These are phyloP conservation scores for Ophiostoma sp. DNA, from an alignment of 2,329 filamentous ascomycete genomes.

Conservation along the genomic window DNA sequence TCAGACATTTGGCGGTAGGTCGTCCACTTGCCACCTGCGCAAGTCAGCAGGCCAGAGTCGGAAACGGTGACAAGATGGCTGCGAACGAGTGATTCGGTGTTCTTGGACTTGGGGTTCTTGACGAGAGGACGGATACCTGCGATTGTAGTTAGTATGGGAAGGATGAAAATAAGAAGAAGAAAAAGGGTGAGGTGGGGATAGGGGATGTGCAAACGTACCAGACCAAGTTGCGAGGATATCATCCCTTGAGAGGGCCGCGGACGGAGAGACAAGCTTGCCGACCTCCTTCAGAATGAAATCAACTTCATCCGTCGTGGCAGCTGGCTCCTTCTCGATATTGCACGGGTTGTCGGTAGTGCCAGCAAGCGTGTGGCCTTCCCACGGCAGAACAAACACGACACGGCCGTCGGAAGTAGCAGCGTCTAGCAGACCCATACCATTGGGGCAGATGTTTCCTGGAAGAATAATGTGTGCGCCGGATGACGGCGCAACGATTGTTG, in stretches of 20 bases:
- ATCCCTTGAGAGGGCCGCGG: slow-evolving; percentile 33
- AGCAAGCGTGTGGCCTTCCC: slow-evolving; percentile 81
- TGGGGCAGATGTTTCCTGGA: slow-evolving; percentile 71
- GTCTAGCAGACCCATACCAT: slow-evolving; percentile 77
- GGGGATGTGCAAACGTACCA: slow-evolving; percentile 16
- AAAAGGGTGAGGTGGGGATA: neutral
- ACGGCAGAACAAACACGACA: slow-evolving; percentile 82
- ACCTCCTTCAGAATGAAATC: slow-evolving; percentile 64
- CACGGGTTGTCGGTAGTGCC: slow-evolving; percentile 76
- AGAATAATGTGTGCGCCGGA: slow-evolving; percentile 81
- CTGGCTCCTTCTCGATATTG: slow-evolving; percentile 41
- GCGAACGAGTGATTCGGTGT: slow-evolving; percentile 76
- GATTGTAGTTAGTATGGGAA: slow-evolving; percentile 23
- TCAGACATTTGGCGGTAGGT: slow-evolving; percentile 87
- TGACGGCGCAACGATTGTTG: slow-evolving; percentile 72
- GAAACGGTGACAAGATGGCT: slow-evolving; percentile 76
- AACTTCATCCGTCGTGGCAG: slow-evolving; percentile 20
- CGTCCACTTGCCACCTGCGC: slow-evolving; percentile 82
- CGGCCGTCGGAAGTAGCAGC: slow-evolving; percentile 77
- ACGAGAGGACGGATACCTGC: slow-evolving; percentile 66
- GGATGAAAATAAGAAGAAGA: neutral
- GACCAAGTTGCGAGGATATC: slow-evolving; percentile 51
- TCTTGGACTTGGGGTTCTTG: slow-evolving; percentile 72
- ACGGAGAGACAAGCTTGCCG: slow-evolving; percentile 67
- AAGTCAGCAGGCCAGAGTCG: slow-evolving; percentile 68